Conservation (phyloP, 2,329 filamentous ascomycete species). For the Penicillium olsonii region DNA sequence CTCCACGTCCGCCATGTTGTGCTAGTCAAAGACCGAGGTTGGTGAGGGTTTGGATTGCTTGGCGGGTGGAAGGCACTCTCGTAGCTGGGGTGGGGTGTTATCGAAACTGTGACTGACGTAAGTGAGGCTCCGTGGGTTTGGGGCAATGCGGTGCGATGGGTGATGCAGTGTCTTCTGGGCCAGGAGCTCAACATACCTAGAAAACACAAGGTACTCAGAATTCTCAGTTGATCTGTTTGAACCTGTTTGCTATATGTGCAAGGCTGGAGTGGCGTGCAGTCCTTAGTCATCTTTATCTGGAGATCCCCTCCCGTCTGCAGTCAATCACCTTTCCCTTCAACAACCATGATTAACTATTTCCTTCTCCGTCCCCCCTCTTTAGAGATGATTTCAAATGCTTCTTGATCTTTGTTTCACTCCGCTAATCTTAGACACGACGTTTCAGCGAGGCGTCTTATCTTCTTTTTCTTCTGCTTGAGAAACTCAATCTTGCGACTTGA, state of each 20-base stretch:
- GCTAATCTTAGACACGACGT: constrained; percentile 7
- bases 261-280: constrained; percentile 19
- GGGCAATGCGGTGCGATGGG: constrained; percentile 2
- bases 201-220: constrained; percentile 8
- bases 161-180: background rate
- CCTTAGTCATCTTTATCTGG: constrained; percentile 24
- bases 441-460: constrained; percentile 8
- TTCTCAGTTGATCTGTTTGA: constrained; percentile 1
- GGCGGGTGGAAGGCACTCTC: constrained; percentile 1
- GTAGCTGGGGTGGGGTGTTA: constrained; percentile 8
- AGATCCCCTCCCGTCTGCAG: constrained; percentile 10
- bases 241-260: constrained; percentile 22
- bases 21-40: background rate
- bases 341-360: constrained; percentile 8
- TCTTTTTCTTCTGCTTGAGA: constrained; percentile 11
- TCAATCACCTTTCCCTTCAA: constrained; percentile 17
- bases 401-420: constrained; percentile 2
- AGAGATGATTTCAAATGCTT: constrained; percentile 8
- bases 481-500: constrained; percentile 10
- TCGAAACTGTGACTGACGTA: constrained; percentile 13
- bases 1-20: constrained; percentile 86
- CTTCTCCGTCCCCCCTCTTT: constrained; percentile 1
- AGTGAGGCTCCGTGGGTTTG: constrained; percentile 8
- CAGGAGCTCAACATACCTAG: background rate
- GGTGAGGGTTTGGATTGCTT: constrained; percentile 8